phyloP scores from a whole-genome alignment of 169 alveolate genomes.

The Cyclospora cayetanensis region DNA sequence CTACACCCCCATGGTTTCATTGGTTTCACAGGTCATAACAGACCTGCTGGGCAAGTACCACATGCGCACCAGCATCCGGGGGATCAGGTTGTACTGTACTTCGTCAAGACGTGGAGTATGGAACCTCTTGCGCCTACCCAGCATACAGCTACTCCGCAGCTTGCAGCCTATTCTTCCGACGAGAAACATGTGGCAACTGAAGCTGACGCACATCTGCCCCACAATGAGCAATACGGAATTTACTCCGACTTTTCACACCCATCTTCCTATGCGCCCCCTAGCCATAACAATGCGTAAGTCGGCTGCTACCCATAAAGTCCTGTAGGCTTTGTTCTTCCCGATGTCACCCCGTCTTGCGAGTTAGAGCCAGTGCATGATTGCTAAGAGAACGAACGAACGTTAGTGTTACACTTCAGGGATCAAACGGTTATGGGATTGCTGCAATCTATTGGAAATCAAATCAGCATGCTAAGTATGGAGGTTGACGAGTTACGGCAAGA shows the following conservation, averaged over 20 bases:
- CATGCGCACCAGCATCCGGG: conserved; percentile 46
- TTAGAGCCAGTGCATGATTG: no score
- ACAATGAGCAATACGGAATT: conserved; percentile 11
- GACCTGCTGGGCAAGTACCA: conserved; percentile 13
- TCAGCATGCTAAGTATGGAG: conserved; percentile 70
- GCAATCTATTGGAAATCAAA: conserved; percentile 71
- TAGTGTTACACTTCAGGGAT: no score
- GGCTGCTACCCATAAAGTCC: no score
- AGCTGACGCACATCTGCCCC: conserved; percentile 41
- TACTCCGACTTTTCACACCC: neutral
- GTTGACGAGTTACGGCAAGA: conserved; percentile 74
- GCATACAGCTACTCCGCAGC: neutral
- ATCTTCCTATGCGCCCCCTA: neutral
- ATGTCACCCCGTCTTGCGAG: no score
- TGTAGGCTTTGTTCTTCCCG: no score
- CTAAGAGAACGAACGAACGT: no score
- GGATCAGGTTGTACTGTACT: conserved; percentile 58
- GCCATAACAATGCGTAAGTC: conserved; percentile 34
- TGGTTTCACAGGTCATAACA: conserved; percentile 77
- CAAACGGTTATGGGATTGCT: conserved; percentile 75
- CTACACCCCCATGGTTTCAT: conserved; percentile 74
- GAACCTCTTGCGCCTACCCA: conserved; percentile 67
- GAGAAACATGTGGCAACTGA: neutral
- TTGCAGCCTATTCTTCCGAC: conserved; percentile 6
- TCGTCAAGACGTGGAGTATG: conserved; percentile 71